Base-by-base conservation (phyloP, 257 asterid species). In the Ligustrum vulgare region DNA sequence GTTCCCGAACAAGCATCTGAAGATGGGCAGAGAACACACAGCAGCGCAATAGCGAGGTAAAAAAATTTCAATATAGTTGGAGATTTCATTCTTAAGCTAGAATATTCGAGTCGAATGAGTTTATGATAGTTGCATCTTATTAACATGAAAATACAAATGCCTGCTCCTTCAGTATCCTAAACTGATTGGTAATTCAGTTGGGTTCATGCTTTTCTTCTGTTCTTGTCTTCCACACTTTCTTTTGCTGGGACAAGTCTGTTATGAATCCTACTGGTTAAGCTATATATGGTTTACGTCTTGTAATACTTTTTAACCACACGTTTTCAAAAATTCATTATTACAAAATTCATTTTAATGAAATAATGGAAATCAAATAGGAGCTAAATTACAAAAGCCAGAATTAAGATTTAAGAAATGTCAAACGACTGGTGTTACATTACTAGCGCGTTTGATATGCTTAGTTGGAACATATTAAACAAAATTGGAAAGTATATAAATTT, bases 141-240 rank as follows among this genome's bases (percentile, higher is more conserved):
- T 34, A 18, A 58, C 72, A 71, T 13, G 13, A 70, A 35, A 28
- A 37, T 23, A 5, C 72, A 20, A 34, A 71, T 60, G 56, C 67
- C 22, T 70, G 78, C 34, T 72, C 54, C 67, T 64, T 70, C 68
- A 65, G 88, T 51, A 43, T 41, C 58, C 73, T 28, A 31, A 51
- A 76, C 36, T 75, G 9, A 70, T 49, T 73, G 82, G 84, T 68
- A 82, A 75, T 77, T 81, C 82, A 25, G 91, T 84, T 89, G 76
- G 72, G 70, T 35, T 89, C 88, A 82, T 86, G 89, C 67, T 39
- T 79, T 79, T 77, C 78, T 83, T 80, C 83, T 77, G 80, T 83
- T 80, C 83, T 51, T 77, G 75, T 51, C 41, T 72, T 66, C 56
- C 63, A 58, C 39, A 65, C 43, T 74, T 67, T 81, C 73, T 79